Base-by-base conservation (phyloP, 805 yeast genomes). In the Blastobotrys parvus region DNA sequence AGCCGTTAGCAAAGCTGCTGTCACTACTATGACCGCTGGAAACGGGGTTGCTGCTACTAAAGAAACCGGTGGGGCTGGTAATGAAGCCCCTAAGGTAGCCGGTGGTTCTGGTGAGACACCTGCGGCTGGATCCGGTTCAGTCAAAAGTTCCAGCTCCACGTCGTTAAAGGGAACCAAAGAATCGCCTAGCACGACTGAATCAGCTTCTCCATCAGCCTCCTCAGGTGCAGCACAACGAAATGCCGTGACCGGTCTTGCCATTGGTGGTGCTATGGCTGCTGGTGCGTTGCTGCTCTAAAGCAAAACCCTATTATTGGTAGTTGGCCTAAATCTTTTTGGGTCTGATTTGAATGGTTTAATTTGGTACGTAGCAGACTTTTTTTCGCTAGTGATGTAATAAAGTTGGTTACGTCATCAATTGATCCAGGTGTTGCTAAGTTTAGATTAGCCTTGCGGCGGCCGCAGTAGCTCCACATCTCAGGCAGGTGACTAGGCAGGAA, bases 51-150 rank as follows among this genome's bases (percentile, higher is more conserved):
- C n/a, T n/a, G n/a, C n/a, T n/a, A n/a, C n/a, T n/a, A n/a, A n/a
- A n/a, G n/a, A n/a, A n/a, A n/a, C n/a, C n/a, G n/a, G n/a, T n/a
- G n/a, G n/a, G n/a, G n/a, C n/a, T n/a, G n/a, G n/a, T n/a, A n/a
- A n/a, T n/a, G n/a, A n/a, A n/a, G n/a, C n/a, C n/a, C 29, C 29
- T 8, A 25, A 25, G 11, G 18, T 17, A 16, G 15, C 20, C 13
- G 41, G 44, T 7, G 41, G 41, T n/a, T 33, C 15, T 17, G 43
- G 15, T 11, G 43, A 8, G 10, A n/a, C 42, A 10, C 16, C 41
- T 18, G 45, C 46, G 13, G 7, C 31, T 38, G 18, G 18, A 16
- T n/a, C 17, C 16, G 15, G 17, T 7, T 31, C 35, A 6, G 35
- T n/a, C 7, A n/a, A 6, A 7, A 7, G n/a, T 7, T 7, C 35